These are phyloP conservation scores for Hordeum vulgare DNA, from an alignment of 176 grass and related monocot species.

Conservation along the genomic window MorexV3_pseudomolecules_assembly NC_058524.1:580306372-580306871, in stretches of 20 bases:
- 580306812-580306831: neutral
- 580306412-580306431: neutral
- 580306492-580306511: no score
- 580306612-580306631: conserved; percentile 20
- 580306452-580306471: no score
- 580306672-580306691: conserved; percentile 70
- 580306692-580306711: conserved; percentile 80
- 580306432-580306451: neutral
- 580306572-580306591: neutral
- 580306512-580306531: no score
- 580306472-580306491: no score
- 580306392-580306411: neutral
- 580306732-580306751: conserved; percentile 30
- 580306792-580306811: neutral
- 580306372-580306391: neutral
- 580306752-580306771: conserved; percentile 11
- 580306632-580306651: conserved; percentile 74
- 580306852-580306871: neutral
- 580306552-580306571: neutral
- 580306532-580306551: no score
- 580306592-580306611: conserved; percentile 6
- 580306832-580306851: neutral
- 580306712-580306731: conserved; percentile 68
- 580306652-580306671: conserved; percentile 68
- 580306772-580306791: neutral